Conservation (phyloP, 345 rosid genomes). For the Rhodamnia argentea region DNA sequence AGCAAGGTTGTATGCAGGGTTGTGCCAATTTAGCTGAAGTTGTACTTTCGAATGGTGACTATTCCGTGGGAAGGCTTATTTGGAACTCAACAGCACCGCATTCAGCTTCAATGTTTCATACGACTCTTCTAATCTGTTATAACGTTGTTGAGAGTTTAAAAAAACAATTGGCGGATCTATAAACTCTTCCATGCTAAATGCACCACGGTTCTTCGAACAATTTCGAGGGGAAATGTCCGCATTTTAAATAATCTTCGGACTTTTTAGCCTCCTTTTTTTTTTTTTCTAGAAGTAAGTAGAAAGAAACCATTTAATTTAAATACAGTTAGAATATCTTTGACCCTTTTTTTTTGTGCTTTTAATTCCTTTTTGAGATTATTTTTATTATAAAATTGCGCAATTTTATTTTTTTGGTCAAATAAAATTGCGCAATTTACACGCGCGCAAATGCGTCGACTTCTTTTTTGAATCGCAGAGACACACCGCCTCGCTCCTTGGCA, state of each 20-base stretch:
- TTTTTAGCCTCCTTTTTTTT: background rate
- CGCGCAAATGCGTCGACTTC: background rate
- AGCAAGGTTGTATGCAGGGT: background rate
- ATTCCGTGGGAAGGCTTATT: background rate
- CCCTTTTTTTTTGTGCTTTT: background rate
- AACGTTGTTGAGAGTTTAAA: background rate
- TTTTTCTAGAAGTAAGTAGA: background rate
- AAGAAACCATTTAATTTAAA: background rate
- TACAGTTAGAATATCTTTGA: background rate
- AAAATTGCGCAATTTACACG: background rate
- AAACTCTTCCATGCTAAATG: background rate
- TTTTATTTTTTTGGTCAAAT: background rate
- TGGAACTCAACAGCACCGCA: background rate
- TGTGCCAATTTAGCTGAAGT: background rate
- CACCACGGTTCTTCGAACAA: background rate
- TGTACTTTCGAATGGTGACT: background rate
- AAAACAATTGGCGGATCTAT: background rate
- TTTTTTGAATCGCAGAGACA: background rate
- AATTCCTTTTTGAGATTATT: background rate
- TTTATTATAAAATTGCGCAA: background rate
- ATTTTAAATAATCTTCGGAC: background rate
- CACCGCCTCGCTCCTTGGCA: background rate
- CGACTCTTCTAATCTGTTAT: background rate
- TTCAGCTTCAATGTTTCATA: background rate
- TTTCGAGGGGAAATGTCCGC: background rate